These are phyloP conservation scores for Coleophoma eucalyptorum DNA, from an alignment of 2,329 filamentous ascomycete species.

Conservation along the genomic window DNA sequence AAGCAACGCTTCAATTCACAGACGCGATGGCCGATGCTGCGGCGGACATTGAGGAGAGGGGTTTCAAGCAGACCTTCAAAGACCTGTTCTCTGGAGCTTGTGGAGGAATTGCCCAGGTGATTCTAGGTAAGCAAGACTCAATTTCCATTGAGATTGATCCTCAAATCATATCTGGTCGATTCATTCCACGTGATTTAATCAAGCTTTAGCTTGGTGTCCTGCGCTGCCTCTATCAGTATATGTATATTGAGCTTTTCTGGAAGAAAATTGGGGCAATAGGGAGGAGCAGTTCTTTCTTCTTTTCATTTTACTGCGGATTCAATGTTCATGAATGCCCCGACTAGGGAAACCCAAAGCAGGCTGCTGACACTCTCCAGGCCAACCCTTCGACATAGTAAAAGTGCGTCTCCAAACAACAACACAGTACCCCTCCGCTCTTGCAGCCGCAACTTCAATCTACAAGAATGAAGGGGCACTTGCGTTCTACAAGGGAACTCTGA, in stretches of 20 bases:
- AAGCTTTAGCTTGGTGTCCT: background rate
- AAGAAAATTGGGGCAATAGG: too few species aligned
- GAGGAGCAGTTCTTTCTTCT: too few species aligned
- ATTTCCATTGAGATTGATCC: slow-evolving; percentile 15
- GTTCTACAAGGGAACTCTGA: slow-evolving; percentile 98
- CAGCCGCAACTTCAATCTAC: slow-evolving; percentile 81
- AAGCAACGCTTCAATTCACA: too few species aligned
- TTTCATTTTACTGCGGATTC: too few species aligned
- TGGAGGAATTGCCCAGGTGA: slow-evolving; percentile 88
- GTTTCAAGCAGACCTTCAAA: slow-evolving; percentile 48
- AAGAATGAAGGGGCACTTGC: slow-evolving; percentile 82
- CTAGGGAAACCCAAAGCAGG: slow-evolving; percentile 3
- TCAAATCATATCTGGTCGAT: slow-evolving; percentile 3
- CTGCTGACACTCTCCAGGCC: slow-evolving; percentile 41
- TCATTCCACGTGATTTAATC: background rate
- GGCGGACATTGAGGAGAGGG: slow-evolving; percentile 25
- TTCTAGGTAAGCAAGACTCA: slow-evolving; percentile 64
- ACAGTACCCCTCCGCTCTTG: slow-evolving; percentile 74
- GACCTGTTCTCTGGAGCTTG: slow-evolving; percentile 88
- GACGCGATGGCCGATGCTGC: slow-evolving; percentile 23
- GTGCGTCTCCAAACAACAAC: slow-evolving; percentile 89
- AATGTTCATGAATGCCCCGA: slow-evolving; percentile 6
- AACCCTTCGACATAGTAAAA: slow-evolving; percentile 90
- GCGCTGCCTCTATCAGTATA: too few species aligned
- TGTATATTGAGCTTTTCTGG: too few species aligned